Evolutionary conservation across 331 rosid genomes (phyloP).

Genomic region (Cydonia oblonga): DNA sequence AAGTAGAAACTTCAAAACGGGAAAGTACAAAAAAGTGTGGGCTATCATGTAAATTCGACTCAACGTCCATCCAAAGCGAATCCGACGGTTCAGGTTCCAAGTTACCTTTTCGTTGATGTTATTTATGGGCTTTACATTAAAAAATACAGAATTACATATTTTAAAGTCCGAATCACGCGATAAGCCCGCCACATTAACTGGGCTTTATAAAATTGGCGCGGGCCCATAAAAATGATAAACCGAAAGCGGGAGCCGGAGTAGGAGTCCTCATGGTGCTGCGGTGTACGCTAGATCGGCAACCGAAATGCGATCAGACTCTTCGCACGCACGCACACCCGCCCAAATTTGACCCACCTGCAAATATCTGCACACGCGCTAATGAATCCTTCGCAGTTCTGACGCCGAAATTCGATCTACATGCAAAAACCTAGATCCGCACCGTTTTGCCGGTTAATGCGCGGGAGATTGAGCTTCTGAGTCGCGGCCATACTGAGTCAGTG

Average conservation of each 20-base stretch:
- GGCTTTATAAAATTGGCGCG: neutral
- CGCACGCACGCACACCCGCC: conserved; percentile 34
- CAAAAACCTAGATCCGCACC: neutral
- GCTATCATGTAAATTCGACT: neutral
- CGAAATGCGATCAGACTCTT: conserved; percentile 7
- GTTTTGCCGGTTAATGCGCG: conserved; percentile 3
- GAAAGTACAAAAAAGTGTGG: neutral
- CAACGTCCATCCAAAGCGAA: neutral
- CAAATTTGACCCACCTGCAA: conserved; percentile 23
- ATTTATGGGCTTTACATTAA: neutral
- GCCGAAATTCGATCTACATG: neutral
- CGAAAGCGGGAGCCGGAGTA: neutral
- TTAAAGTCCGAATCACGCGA: neutral
- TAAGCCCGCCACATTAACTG: neutral
- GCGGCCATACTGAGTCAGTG: conserved; percentile 14
- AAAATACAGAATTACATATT: neutral
- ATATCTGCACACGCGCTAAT: neutral
- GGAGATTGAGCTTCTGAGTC: neutral
- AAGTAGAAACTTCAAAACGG: neutral
- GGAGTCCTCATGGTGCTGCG: conserved; percentile 24
- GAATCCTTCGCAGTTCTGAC: neutral
- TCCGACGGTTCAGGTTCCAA: neutral
- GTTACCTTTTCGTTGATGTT: neutral
- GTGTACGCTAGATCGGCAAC: conserved; percentile 7
- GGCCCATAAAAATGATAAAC: neutral